Base-by-base conservation (phyloP, 306 rosid species). In the Adenanthera pavonina region DNA sequence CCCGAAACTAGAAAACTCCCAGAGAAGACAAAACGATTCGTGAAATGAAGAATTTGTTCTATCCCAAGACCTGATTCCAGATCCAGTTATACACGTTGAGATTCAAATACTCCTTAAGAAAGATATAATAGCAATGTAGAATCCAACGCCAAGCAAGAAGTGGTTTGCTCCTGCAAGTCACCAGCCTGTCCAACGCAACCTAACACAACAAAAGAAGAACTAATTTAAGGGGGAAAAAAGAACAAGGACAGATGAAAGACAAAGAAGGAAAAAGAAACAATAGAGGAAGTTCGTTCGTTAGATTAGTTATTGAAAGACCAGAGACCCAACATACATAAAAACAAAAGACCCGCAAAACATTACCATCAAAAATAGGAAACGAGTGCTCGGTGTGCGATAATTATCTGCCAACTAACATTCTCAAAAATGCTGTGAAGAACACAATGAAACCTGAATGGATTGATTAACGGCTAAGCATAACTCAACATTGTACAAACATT, bases 141-240 rank as follows among this genome's bases (percentile, higher is more conserved):
- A 69, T 62, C 17, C 34, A 56, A 57, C 11, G 54, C 7, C 34
- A 49, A 78, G 79, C 76, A 84, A 61, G 60, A 74, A 80, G 85
- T 44, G 35, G 81, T 82, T 78, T 52, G 74, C 56, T 86, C 74
- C 66, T 72, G 35, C 38, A 40, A 78, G 25, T 87, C 82, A 77
- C 85, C 81, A 69, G 81, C 77, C 89, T 81, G 68, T 82, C 77
- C 77, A 51, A 70, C 69, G 77, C 53, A 79, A 69, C 84, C 86
- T 89, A 77, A 81, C 81, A 81, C 74, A 80, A 85, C 78, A 73
- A 64, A 77, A 54, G 40, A 79, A 76, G 44, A 40, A 77, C 88
- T n/a, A 82, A 84, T 80, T 60, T 75, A 74, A 56, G 43, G 40
- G 38, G 34, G 2, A 16, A 6, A 74, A 67, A 19, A 57, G 10